A percentile compares a stretch with the other conserved stretches of the same genome.
Conservation (phyloP, 2,329 filamentous ascomycete species). For the Cytospora piceicola region DNA sequence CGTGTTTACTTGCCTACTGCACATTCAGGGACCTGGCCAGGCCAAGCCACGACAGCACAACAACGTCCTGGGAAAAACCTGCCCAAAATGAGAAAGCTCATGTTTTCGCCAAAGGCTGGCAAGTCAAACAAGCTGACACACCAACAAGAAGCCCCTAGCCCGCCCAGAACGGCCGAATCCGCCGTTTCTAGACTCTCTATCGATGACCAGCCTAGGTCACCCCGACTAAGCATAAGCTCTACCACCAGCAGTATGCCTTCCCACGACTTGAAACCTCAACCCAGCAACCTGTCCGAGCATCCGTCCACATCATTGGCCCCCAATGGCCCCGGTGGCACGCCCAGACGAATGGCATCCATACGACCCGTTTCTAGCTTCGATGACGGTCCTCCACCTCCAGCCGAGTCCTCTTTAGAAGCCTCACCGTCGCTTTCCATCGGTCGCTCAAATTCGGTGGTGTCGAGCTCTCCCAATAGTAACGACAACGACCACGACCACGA, state of each 20-base stretch:
- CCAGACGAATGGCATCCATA: slow-evolving; percentile 49
- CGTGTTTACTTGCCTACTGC: slow-evolving; percentile 30
- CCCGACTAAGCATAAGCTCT: slow-evolving; percentile 28
- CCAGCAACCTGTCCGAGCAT: slow-evolving; percentile 33
- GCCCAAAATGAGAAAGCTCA: slow-evolving; percentile 31
- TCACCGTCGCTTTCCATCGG: slow-evolving; percentile 40
- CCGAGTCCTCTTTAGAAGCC: slow-evolving; percentile 45
- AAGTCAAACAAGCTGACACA: slow-evolving; percentile 31
- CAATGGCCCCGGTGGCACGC: slow-evolving; percentile 33
- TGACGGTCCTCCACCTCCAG: slow-evolving; percentile 43
- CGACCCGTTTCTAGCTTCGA: slow-evolving; percentile 62
- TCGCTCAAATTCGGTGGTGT: slow-evolving; percentile 53
- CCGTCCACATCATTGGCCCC: slow-evolving; percentile 35
- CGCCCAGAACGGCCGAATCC: slow-evolving; percentile 28
- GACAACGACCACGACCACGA: too few relatives aligned
- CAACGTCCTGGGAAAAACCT: slow-evolving; percentile 21
- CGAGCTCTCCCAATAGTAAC: slow-evolving; percentile 60
- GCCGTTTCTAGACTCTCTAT: slow-evolving; percentile 26
- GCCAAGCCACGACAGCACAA: slow-evolving; percentile 13
- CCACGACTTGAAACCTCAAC: slow-evolving; percentile 30
- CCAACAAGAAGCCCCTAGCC: slow-evolving; percentile 30
- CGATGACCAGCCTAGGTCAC: slow-evolving; percentile 26
- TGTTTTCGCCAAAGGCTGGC: slow-evolving; percentile 28
- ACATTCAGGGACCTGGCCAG: slow-evolving; percentile 28
- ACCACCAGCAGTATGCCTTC: slow-evolving; percentile 11